Evolutionary conservation across 805 yeast species (phyloP).

Genomic region (Starmerella etchellsii): DNA sequence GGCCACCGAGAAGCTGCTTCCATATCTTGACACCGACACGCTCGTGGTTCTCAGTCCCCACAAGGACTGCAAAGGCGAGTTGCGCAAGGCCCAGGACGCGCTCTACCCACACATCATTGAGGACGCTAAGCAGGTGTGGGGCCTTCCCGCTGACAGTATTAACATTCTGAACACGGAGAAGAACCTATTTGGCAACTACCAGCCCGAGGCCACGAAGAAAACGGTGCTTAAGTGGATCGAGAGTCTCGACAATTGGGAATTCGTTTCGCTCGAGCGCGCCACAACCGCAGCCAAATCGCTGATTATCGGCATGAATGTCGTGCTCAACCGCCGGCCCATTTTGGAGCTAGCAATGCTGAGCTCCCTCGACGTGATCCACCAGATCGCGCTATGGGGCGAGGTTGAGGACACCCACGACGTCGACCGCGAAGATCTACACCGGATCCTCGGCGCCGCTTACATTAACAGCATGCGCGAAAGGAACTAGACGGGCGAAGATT

Average conservation of each 20-base stretch:
- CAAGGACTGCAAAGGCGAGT: slow-evolving; percentile 68
- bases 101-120: slow-evolving; percentile 61
- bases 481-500: background rate
- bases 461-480: slow-evolving; percentile 23
- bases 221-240: slow-evolving; percentile 56
- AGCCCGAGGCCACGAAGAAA: slow-evolving; percentile 42
- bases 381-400: slow-evolving; percentile 91
- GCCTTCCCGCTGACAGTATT: slow-evolving; percentile 28
- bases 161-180: slow-evolving; percentile 64
- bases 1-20: slow-evolving; percentile 48
- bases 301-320: slow-evolving; percentile 59
- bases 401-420: slow-evolving; percentile 98
- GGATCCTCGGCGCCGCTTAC: slow-evolving; percentile 72
- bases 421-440: slow-evolving; percentile 76
- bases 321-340: slow-evolving; percentile 34
- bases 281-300: slow-evolving; percentile 76
- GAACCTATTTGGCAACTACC: slow-evolving; percentile 72
- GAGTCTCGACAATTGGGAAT: slow-evolving; percentile 54
- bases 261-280: slow-evolving; percentile 84
- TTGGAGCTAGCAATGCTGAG: slow-evolving; percentile 68
- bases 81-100: slow-evolving; percentile 69
- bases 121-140: slow-evolving; percentile 48
- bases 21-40: slow-evolving; percentile 91
- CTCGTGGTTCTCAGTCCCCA: slow-evolving; percentile 71
- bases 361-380: slow-evolving; percentile 69